Base-by-base conservation (phyloP, 441 rosid genomes). In the Geranium incanum region DNA sequence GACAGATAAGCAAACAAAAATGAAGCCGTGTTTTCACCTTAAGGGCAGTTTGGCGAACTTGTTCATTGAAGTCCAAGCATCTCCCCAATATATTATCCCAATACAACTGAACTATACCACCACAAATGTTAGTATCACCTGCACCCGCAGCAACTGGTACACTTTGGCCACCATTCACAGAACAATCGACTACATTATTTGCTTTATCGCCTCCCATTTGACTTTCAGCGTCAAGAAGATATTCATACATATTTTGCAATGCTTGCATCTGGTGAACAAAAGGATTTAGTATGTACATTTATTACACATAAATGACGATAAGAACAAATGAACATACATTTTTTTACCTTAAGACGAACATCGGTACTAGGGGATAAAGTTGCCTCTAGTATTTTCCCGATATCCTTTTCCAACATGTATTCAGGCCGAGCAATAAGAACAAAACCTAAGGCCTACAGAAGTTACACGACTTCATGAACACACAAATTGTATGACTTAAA, bases 81-180 rank as follows among this genome's bases (percentile, higher is more conserved):
- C 92, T 91, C 38, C 85, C 92, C 77, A 96, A 79, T 77, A 96
- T 88, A 63, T 80, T 92, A 77, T 93, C 95, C 97, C 98, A 96
- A 74, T 88, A 96, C 78, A 96, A 86, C 84, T 96, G 99, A 75
- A 96, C 87, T 74, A 91, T 91, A 76, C 99, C 98, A 28, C 99
- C 99, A 75, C 99, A 96, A 67, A 93, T 90, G 84, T 96, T 93
- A 68, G 97, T 88, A 80, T 96, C 99, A 55, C 99, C 99, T 28
- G 99, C 98, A 82, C 99, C 99, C 16, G 98, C 99, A 69, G 98
- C 99, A 78, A 93, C 98, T 66, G 99, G 96, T 65, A 96, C 97
- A 68, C 83, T 81, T 57, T 81, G 37, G 70, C 85, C 90, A 73
- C 80, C 86, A 79, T 87, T 91, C 72, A 74, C 84, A 48, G 86